A percentile compares a stretch with the other conserved stretches of the same genome.
These are phyloP conservation scores for Tulasnella sp. DNA, from an alignment of 768 basidiomycete genomes.

Conservation along the genomic window DNA sequence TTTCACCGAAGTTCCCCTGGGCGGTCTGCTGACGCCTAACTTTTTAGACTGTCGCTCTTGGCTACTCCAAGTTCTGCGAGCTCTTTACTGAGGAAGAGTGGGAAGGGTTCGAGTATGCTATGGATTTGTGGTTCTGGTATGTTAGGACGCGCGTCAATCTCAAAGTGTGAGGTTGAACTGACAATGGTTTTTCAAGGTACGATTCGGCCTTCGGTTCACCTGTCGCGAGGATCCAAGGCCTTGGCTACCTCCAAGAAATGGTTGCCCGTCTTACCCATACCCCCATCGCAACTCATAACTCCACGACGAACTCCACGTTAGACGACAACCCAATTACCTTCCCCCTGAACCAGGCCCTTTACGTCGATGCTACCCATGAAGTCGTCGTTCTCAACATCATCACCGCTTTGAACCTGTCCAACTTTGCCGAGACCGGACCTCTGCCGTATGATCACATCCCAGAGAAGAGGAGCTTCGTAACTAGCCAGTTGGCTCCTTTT, in stretches of 20 bases:
- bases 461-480: constrained; percentile 37
- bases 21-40: no score
- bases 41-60: constrained; percentile 79
- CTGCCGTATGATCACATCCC: constrained; percentile 72
- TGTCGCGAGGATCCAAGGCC: constrained; percentile 66
- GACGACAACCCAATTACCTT: constrained; percentile 37
- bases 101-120: constrained; percentile 86
- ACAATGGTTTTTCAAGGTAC: constrained; percentile 42
- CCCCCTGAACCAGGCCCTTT: constrained; percentile 37
- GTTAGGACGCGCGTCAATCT: not conserved
- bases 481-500: constrained; percentile 40
- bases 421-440: constrained; percentile 66
- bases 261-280: constrained; percentile 64
- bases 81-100: constrained; percentile 89
- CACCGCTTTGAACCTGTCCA: constrained; percentile 79
- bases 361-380: constrained; percentile 58
- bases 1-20: no score
- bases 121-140: constrained; percentile 64
- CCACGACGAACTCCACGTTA: constrained; percentile 42
- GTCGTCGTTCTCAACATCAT: constrained; percentile 86
- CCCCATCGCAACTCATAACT: constrained; percentile 34
- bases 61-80: constrained; percentile 86
- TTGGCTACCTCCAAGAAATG: constrained; percentile 79
- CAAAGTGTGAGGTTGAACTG: not conserved
- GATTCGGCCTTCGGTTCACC: constrained; percentile 78